Evolutionary conservation across 225 moss, liverwort and hornwort species (phyloP).

Genomic region (Polytrichum formosum): DNA sequence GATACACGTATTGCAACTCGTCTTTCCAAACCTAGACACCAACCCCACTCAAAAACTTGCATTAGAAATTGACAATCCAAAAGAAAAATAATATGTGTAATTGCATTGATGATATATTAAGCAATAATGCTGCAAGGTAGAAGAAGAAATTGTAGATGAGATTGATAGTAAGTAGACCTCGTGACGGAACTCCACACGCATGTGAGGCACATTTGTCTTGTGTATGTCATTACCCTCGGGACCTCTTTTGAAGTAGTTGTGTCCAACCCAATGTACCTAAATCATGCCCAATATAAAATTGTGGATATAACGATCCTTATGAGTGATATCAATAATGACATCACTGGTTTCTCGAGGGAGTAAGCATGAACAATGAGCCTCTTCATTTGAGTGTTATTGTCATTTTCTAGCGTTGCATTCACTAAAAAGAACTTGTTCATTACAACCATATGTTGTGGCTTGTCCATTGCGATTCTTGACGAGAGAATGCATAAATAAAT

Average conservation of each 20-base stretch:
- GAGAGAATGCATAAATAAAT: no score
- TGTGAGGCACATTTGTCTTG: constrained; percentile 96
- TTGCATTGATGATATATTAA: neutral
- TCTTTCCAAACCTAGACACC: constrained; percentile 81
- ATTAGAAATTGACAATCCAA: neutral
- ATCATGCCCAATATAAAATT: neutral
- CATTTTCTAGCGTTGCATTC: no score
- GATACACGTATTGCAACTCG: constrained; percentile 76
- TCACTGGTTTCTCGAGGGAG: no score
- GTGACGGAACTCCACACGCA: constrained; percentile 89
- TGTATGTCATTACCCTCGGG: constrained; percentile 90
- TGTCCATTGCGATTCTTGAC: no score
- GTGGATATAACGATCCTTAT: no score
- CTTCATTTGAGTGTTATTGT: no score
- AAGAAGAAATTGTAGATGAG: neutral
- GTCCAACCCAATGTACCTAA: constrained; percentile 86
- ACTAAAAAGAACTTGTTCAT: no score
- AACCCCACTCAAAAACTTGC: neutral
- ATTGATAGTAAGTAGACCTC: constrained; percentile 34
- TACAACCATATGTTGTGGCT: no score
- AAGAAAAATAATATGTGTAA: neutral
- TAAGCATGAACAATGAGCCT: no score
- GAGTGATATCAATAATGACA: neutral
- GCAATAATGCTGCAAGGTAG: neutral
- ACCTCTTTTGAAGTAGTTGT: constrained; percentile 71